These are phyloP conservation scores for Mycena olivaceomarginata DNA, from an alignment of 768 basidiomycete species.

Conservation along the genomic window DNA sequence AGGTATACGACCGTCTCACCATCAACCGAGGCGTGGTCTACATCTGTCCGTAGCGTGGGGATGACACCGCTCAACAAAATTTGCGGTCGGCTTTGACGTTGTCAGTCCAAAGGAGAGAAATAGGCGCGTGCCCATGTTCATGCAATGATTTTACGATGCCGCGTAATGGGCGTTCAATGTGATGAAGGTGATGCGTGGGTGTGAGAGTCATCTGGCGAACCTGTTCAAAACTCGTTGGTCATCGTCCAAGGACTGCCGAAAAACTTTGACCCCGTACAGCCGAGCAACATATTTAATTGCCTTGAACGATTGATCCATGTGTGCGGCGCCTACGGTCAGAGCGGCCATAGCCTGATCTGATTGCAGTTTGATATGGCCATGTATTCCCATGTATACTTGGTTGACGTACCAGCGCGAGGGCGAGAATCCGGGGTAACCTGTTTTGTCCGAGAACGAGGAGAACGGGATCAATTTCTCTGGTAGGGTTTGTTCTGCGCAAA, in stretches of 20 bases:
- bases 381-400: constrained; percentile 1
- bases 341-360: constrained; percentile 25
- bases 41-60: too few relatives aligned
- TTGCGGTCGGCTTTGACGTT: too few relatives aligned
- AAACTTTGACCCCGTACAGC: not conserved
- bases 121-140: too few relatives aligned
- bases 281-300: constrained; percentile 20
- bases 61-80: too few relatives aligned
- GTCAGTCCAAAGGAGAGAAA: too few relatives aligned
- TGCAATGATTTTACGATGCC: constrained; percentile 14
- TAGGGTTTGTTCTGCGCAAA: not conserved
- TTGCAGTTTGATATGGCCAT: constrained; percentile 9
- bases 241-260: constrained; percentile 20
- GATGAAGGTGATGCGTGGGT: constrained; percentile 1
- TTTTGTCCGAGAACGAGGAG: constrained; percentile 4
- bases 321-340: not conserved
- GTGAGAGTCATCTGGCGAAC: too few relatives aligned
- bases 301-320: constrained; percentile 12
- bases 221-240: not conserved
- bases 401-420: too few relatives aligned
- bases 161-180: constrained; percentile 6
- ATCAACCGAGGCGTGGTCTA: too few relatives aligned
- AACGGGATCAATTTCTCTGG: not conserved
- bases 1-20: not conserved
- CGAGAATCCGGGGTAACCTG: constrained; percentile 10